These are phyloP conservation scores for Peziza echinospora DNA, from an alignment of 495 filamentous ascomycete genomes.

Conservation along the genomic window DNA sequence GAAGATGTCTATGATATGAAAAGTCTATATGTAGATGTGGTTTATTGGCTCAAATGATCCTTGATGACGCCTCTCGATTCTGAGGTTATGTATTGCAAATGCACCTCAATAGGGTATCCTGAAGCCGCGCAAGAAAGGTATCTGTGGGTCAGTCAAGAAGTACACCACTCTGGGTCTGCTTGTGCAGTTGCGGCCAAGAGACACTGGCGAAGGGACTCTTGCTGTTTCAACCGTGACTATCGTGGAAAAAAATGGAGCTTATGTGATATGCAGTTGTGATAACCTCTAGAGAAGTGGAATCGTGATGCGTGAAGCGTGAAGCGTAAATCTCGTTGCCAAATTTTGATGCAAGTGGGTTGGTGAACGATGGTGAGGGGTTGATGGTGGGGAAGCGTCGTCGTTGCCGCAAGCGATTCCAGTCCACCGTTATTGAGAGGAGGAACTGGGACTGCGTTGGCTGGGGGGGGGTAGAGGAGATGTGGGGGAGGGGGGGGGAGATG, in stretches of 20 bases:
- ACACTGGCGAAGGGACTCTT: too few species aligned
- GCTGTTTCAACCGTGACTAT: not conserved
- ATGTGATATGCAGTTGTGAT: not conserved
- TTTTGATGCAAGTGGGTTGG: too few species aligned
- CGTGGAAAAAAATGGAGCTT: not conserved
- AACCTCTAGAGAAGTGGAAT: not conserved
- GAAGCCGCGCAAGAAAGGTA: too few species aligned
- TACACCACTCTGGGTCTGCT: too few species aligned
- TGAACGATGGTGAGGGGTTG: not conserved
- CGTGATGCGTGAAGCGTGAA: not conserved
- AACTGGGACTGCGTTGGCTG: not conserved
- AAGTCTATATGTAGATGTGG: not conserved
- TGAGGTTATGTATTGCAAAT: not conserved
- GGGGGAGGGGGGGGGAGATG: not conserved
- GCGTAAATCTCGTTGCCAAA: not conserved
- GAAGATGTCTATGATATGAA: not conserved
- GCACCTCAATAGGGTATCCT: too few species aligned
- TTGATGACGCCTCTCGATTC: not conserved
- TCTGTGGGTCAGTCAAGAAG: too few species aligned
- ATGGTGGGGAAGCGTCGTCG: not conserved
- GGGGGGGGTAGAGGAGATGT: not conserved
- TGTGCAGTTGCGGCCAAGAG: too few species aligned
- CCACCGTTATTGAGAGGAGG: not conserved
- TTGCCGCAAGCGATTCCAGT: not conserved
- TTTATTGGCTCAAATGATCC: too few species aligned